Conservation (phyloP, 768 basidiomycete genomes). For the Lactifluus echinatus region DNA sequence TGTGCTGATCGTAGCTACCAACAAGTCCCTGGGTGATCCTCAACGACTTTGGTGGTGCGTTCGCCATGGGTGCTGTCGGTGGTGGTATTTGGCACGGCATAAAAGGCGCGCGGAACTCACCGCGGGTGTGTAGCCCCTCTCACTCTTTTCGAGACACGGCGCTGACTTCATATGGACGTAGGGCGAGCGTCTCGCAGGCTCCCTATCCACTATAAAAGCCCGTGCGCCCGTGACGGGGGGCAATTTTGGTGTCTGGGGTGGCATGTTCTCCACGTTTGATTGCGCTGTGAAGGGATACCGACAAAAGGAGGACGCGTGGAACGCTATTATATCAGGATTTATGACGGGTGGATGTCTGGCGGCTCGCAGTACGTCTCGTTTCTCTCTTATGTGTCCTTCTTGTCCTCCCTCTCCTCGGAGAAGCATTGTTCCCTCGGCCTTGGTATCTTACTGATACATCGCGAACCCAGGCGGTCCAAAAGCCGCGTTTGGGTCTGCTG, state of each 20-base stretch:
- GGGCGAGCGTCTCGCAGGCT: constrained; percentile 93
- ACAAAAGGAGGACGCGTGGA: constrained; percentile 99
- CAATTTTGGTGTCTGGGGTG: constrained; percentile 94
- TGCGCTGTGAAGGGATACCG: constrained; percentile 95
- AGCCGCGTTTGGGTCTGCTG: constrained; percentile 84
- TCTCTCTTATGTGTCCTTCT: no score
- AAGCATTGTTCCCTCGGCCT: background rate
- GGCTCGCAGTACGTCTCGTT: constrained; percentile 66
- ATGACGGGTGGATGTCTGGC: constrained; percentile 97
- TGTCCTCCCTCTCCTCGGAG: no score
- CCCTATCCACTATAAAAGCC: constrained; percentile 94
- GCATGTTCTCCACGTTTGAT: constrained; percentile 98
- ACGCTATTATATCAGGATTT: constrained; percentile 96
- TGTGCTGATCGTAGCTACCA: constrained; percentile 8
- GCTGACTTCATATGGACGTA: constrained; percentile 27
- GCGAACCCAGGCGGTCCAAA: constrained; percentile 73
- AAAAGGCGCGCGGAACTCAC: constrained; percentile 95
- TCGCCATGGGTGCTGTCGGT: constrained; percentile 96
- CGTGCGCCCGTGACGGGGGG: constrained; percentile 97
- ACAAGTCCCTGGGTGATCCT: constrained; percentile 99
- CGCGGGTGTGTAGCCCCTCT: constrained; percentile 50
- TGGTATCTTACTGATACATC: background rate
- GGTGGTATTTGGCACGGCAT: constrained; percentile 99
- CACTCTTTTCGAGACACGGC: background rate
- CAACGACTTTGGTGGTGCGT: constrained; percentile 96